Percentiles rank a stretch among this genome's conserved stretches.
phyloP scores from a whole-genome alignment of 768 basidiomycete species.

The Tulasnella sp. region DNA sequence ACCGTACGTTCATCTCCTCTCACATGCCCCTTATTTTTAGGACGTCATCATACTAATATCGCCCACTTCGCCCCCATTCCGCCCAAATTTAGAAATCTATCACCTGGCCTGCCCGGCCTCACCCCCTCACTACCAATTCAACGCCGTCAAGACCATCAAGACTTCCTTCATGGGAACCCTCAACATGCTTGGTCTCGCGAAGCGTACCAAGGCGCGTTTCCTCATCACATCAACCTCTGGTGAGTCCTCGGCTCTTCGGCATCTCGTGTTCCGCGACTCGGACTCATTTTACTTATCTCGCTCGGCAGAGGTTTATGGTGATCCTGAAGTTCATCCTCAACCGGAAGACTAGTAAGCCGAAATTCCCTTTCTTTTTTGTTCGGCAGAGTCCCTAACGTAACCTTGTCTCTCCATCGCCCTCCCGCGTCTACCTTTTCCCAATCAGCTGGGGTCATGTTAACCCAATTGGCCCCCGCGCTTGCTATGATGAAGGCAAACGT shows the following conservation, averaged over 20 bases:
- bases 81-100: constrained; percentile 67
- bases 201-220: constrained; percentile 95
- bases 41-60: background rate
- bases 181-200: constrained; percentile 98
- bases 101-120: constrained; percentile 98
- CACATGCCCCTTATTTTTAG: background rate
- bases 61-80: background rate
- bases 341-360: constrained; percentile 79
- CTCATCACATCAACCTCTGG: constrained; percentile 92
- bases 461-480: constrained; percentile 96
- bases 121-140: constrained; percentile 95
- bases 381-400: constrained; percentile 22
- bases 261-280: background rate
- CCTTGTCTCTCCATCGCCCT: background rate
- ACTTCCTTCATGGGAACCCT: constrained; percentile 97
- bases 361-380: background rate
- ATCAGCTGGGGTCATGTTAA: constrained; percentile 95
- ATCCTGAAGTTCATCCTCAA: constrained; percentile 97
- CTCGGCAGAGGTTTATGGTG: constrained; percentile 84
- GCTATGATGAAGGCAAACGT: constrained; percentile 99
- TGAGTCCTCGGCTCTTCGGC: constrained; percentile 32
- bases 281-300: background rate
- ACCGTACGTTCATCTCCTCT: constrained; percentile 48
- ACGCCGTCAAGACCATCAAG: constrained; percentile 96
- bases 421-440: background rate